These are phyloP conservation scores for Mucor irregularis DNA, from an alignment of 371 early-diverging fungal genomes.

Conservation along the genomic window DNA sequence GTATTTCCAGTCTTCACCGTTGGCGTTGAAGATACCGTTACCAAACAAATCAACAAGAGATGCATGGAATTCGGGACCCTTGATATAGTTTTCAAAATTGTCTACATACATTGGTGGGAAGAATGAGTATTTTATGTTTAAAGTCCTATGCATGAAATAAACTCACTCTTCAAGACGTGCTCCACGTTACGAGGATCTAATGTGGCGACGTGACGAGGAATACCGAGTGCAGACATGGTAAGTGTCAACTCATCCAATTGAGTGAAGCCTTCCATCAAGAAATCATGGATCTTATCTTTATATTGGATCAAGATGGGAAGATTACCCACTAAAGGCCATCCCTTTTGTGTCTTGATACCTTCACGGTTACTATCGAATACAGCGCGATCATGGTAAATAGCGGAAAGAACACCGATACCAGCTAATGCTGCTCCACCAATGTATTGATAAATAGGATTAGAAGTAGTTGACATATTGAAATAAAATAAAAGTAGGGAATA, in stretches of 20 bases:
- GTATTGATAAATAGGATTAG: conserved; percentile 14
- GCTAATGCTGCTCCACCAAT: conserved; percentile 32
- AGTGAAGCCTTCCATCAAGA: conserved; percentile 16
- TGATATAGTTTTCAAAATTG: conserved; percentile 35
- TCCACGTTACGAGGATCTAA: conserved; percentile 34
- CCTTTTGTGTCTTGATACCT: conserved; percentile 15
- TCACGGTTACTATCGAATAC: conserved; percentile 18
- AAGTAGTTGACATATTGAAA: conserved; percentile 3
- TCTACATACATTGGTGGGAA: conserved; percentile 15
- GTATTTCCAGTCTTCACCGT: conserved; percentile 45
- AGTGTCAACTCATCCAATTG: conserved; percentile 13
- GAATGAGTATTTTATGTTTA: too few relatives aligned
- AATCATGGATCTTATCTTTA: conserved; percentile 21
- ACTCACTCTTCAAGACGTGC: conserved; percentile 31
- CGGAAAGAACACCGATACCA: conserved; percentile 17
- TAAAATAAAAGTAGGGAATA: background rate
- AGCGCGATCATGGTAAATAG: conserved; percentile 28
- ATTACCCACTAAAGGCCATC: conserved; percentile 25
- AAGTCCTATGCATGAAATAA: background rate
- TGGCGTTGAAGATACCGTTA: conserved; percentile 44
- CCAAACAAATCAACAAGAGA: conserved; percentile 29
- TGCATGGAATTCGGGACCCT: conserved; percentile 32
- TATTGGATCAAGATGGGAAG: conserved; percentile 14
- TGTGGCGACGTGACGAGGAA: conserved; percentile 23
- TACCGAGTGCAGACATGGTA: conserved; percentile 20